Evolutionary conservation across 345 rosid species (phyloP).

Genomic region (Eucalyptus globulus): DNA sequence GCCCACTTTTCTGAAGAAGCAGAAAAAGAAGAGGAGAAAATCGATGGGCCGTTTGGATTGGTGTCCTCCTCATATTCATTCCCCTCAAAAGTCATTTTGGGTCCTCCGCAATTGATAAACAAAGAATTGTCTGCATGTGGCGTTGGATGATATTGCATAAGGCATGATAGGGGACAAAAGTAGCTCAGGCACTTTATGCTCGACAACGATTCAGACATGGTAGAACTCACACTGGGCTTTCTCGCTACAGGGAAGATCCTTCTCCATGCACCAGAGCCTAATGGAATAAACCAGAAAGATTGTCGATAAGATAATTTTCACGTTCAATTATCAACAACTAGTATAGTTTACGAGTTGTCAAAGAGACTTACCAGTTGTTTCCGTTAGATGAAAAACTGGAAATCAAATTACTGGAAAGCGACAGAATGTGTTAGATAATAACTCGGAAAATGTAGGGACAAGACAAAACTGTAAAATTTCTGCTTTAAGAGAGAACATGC

Average conservation of each 20-base stretch:
- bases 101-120: slow-evolving; percentile 79
- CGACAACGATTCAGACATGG: neutral
- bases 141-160: neutral
- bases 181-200: neutral
- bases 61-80: slow-evolving; percentile 42
- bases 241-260: slow-evolving; percentile 50
- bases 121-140: slow-evolving; percentile 40
- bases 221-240: slow-evolving; percentile 35
- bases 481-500: neutral
- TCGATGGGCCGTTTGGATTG: slow-evolving; percentile 11
- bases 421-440: neutral
- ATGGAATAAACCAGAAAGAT: neutral
- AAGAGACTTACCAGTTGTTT: slow-evolving; percentile 37
- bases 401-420: slow-evolving; percentile 45
- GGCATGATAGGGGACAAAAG: neutral
- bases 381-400: slow-evolving; percentile 32
- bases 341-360: neutral
- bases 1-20: slow-evolving; percentile 34
- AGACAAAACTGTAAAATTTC: neutral
- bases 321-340: neutral
- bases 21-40: neutral
- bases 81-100: neutral
- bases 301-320: neutral
- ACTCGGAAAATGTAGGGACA: fast-evolving
- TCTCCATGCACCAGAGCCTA: slow-evolving; percentile 58